Evolutionary conservation across 257 asterid genomes (phyloP).

Genomic region (Ophiorrhiza pumila): DNA sequence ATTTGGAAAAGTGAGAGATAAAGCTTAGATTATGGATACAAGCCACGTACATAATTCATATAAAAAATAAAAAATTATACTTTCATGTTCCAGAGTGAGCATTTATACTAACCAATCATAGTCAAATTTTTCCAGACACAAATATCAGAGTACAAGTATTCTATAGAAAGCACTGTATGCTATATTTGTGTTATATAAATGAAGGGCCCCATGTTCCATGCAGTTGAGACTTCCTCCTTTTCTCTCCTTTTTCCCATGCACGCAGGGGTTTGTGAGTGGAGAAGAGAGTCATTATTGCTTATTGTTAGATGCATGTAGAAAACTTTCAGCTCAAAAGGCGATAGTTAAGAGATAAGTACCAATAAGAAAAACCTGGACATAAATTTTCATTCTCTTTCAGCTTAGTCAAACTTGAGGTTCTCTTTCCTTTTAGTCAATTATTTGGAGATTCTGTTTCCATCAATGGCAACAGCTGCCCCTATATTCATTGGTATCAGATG

Average conservation of each 20-base stretch:
- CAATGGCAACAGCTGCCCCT: neutral
- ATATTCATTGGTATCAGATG: neutral
- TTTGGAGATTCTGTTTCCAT: neutral
- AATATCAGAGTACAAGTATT: neutral
- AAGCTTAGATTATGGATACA: neutral
- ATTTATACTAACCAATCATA: neutral
- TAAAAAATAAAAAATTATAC: neutral
- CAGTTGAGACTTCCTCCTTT: neutral
- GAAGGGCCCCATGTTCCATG: too few relatives aligned
- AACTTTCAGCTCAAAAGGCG: neutral
- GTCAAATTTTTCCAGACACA: too few relatives aligned
- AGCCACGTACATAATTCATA: too few relatives aligned
- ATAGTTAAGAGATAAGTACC: neutral
- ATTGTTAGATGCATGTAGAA: neutral
- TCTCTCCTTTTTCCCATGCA: neutral
- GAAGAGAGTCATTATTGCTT: neutral
- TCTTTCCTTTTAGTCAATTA: neutral
- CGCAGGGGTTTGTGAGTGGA: neutral
- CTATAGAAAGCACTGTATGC: neutral
- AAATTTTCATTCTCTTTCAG: neutral
- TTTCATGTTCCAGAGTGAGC: neutral
- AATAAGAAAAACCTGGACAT: neutral
- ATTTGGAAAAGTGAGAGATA: neutral
- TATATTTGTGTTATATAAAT: neutral
- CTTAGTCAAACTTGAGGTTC: neutral